Evolutionary conservation across 2,329 filamentous ascomycete genomes (phyloP).

Genomic region (Harringtonia aguacate): DNA sequence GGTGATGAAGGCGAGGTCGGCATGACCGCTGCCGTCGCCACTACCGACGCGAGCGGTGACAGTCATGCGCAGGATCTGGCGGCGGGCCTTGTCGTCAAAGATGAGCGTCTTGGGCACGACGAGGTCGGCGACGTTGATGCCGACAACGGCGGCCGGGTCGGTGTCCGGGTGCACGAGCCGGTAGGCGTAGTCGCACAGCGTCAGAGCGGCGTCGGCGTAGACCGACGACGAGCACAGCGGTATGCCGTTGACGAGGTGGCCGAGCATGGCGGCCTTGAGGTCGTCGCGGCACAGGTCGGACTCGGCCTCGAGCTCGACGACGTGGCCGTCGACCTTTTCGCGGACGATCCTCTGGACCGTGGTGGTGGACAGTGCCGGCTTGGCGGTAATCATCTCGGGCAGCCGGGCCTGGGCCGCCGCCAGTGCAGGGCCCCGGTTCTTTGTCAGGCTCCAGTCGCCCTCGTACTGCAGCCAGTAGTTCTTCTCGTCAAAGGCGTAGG

Average conservation of each 20-base stretch:
- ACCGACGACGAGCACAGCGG: slow-evolving; percentile 53
- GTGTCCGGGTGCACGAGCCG: slow-evolving; percentile 48
- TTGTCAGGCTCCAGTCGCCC: slow-evolving; percentile 62
- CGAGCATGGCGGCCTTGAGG: slow-evolving; percentile 48
- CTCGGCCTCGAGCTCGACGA: slow-evolving; percentile 50
- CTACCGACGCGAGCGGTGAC: slow-evolving; percentile 47
- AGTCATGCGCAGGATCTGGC: slow-evolving; percentile 50
- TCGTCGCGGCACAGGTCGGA: slow-evolving; percentile 55
- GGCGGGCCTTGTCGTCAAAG: slow-evolving; percentile 30
- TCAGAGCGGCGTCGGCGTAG: slow-evolving; percentile 37
- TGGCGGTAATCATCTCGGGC: slow-evolving; percentile 23
- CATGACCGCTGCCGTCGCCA: slow-evolving; percentile 39
- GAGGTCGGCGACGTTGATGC: slow-evolving; percentile 55
- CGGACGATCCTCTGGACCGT: slow-evolving; percentile 54
- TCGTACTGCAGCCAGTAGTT: slow-evolving; percentile 56
- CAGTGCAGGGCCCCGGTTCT: slow-evolving; percentile 45
- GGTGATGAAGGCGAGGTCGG: slow-evolving; percentile 47
- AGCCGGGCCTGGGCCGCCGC: slow-evolving; percentile 14
- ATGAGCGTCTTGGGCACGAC: slow-evolving; percentile 63
- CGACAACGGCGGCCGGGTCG: slow-evolving; percentile 30
- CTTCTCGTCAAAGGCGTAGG: slow-evolving; percentile 63
- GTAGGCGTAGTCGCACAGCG: slow-evolving; percentile 56
- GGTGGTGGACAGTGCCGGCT: slow-evolving; percentile 51
- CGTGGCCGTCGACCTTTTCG: slow-evolving; percentile 51
- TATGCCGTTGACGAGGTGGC: slow-evolving; percentile 58